A percentile compares a stretch with the other conserved stretches of the same genome.
phyloP scores from a whole-genome alignment of 345 rosid species.

The Isatis tinctoria region DNA sequence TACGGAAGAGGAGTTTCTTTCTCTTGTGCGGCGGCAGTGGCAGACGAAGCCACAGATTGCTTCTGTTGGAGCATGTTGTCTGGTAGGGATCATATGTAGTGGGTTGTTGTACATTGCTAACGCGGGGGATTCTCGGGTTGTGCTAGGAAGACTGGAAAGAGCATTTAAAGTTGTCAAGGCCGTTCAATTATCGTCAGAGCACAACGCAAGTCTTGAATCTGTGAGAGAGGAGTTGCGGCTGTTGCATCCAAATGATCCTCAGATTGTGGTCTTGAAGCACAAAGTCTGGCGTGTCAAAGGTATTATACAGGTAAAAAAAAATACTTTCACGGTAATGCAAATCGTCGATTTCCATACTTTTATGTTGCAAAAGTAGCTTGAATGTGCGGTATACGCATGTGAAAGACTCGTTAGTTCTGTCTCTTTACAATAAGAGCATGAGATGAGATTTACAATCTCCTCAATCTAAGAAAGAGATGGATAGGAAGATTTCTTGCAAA shows the following conservation, averaged over 20 bases:
- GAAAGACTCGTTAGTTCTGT: not conserved
- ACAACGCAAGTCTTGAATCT: conserved; percentile 52
- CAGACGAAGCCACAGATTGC: conserved; percentile 52
- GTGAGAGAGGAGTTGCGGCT: conserved; percentile 53
- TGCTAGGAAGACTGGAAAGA: conserved; percentile 46
- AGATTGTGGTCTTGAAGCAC: conserved; percentile 53
- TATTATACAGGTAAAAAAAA: conserved; percentile 51
- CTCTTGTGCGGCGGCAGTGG: conserved; percentile 38
- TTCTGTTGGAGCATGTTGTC: conserved; percentile 58
- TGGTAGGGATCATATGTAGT: conserved; percentile 51
- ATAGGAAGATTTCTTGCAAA: not conserved
- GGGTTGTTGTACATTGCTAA: conserved; percentile 53
- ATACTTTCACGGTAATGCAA: not conserved
- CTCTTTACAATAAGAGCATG: not conserved
- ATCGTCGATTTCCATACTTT: not conserved
- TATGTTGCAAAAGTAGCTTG: not conserved
- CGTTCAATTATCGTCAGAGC: conserved; percentile 49
- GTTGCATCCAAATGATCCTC: conserved; percentile 58
- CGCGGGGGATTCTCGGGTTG: conserved; percentile 58
- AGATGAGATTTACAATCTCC: not conserved
- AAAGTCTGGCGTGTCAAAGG: conserved; percentile 65
- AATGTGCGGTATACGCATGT: not conserved
- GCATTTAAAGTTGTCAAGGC: conserved; percentile 40
- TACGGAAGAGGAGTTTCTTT: conserved; percentile 35
- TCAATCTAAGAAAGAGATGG: not conserved